Base-by-base conservation (phyloP, 2,329 filamentous ascomycete species). In the Lasiodiplodia theobromae region DNA sequence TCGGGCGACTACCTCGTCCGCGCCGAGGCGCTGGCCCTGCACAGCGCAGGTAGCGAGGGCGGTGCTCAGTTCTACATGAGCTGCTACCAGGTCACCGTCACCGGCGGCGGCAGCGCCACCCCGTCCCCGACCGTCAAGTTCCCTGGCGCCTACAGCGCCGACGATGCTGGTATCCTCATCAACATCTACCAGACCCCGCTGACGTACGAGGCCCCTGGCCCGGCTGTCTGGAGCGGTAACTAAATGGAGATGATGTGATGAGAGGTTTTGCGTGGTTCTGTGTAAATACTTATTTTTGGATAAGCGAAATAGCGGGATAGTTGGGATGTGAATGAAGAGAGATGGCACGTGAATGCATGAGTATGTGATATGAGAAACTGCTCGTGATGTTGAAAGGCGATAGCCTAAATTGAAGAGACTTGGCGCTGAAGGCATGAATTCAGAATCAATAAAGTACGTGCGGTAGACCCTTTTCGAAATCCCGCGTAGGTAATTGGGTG, bases 11-110 rank as follows among this genome's bases (percentile, higher is more conserved):
- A 84, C 72, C 73, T 83, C 65, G 71, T 83, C 62, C 79, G 82
- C 60, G 76, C 77, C 38, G 82, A 84, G 73, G 80, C 83, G 70
- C 81, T 83, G 68, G 81, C 82, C 47, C 77, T 83, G 7, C 81
- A 84, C 71, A 77, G 81, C 72, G 78, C 77, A n/a, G 70, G 75
- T 73, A 68, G 72, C 49, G 58, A 72, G 23, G 74, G 74, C 58
- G 81, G 81, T 54, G 81, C 82, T 12, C 82, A 84, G 70, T 79
- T 83, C 70, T 84, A 84, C 74, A 79, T 80, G 75, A 78, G 79
- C 70, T 83, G 80, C 73, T 75, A 80, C 31, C 80, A 80, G 73
- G 76, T 80, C 65, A 79, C 76, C 73, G 78, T 80, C 14, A 78
- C 74, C 0, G 74, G 74, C 8, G 76, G 76, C 8, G 78, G 78